Conservation (phyloP, 1,284 basidiomycete species). For the Boletellus deceptivus region DNA sequence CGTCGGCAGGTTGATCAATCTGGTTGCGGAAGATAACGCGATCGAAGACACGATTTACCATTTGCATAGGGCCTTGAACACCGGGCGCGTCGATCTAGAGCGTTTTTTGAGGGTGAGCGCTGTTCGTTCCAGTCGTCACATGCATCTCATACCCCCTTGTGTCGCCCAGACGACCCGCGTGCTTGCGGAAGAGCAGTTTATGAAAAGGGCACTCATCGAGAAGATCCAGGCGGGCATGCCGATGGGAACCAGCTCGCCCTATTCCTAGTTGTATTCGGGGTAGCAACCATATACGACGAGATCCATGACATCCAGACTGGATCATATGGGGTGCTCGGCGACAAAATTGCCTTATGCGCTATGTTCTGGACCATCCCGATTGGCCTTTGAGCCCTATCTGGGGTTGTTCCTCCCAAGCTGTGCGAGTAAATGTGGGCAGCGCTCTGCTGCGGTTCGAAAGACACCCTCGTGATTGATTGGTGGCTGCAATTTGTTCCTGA, state of each 20-base stretch:
- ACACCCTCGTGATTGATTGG: conserved; percentile 29
- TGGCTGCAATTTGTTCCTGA: conserved; percentile 33
- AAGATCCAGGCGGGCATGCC: conserved; percentile 77
- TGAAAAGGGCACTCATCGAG: conserved; percentile 87
- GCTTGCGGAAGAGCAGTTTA: conserved; percentile 92
- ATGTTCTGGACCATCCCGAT: conserved; percentile 34
- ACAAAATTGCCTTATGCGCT: conserved; percentile 38
- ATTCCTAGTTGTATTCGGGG: conserved; percentile 33
- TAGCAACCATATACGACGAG: conserved; percentile 26
- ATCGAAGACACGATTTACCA: conserved; percentile 99
- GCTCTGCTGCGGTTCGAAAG: conserved; percentile 26
- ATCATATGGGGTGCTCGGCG: conserved; percentile 37
- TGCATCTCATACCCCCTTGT: conserved; percentile 21
- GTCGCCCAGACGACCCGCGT: conserved; percentile 72
- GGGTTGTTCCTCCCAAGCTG: conserved; percentile 22
- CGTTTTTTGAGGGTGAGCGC: conserved; percentile 80
- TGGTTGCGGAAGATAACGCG: conserved; percentile 98
- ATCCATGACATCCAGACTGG: conserved; percentile 27
- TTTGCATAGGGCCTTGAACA: conserved; percentile 89
- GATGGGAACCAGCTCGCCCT: conserved; percentile 42
- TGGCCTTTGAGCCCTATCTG: conserved; percentile 24
- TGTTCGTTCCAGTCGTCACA: conserved; percentile 22
- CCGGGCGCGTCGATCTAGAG: conserved; percentile 90
- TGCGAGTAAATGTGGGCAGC: conserved; percentile 12
- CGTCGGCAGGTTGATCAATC: conserved; percentile 75